Evolutionary conservation across 1,284 basidiomycete genomes (phyloP).

Genomic region (Fomitopsis pinicola): DNA sequence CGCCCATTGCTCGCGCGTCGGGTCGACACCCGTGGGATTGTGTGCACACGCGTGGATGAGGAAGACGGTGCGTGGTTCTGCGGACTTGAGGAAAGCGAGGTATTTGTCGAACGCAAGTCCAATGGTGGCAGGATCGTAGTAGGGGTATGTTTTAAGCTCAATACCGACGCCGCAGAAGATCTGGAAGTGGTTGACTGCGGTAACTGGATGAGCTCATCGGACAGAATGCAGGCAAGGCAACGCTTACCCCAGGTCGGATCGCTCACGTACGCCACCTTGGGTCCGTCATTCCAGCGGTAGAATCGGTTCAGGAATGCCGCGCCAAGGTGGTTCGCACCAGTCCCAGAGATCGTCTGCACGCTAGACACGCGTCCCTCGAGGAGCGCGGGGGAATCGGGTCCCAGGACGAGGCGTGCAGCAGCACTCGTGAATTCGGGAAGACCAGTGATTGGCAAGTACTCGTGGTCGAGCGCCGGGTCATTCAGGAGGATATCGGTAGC

Average conservation of each 20-base stretch:
- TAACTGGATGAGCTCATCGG: not conserved
- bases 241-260: slow-evolving; percentile 90
- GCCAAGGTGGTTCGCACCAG: slow-evolving; percentile 93
- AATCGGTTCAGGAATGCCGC: slow-evolving; percentile 86
- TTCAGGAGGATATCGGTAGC: slow-evolving; percentile 70
- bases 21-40: slow-evolving; percentile 95
- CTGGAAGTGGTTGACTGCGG: slow-evolving; percentile 82
- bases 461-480: slow-evolving; percentile 81
- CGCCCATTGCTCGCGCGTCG: slow-evolving; percentile 87
- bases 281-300: slow-evolving; percentile 53
- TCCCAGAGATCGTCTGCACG: slow-evolving; percentile 93
- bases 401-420: slow-evolving; percentile 82
- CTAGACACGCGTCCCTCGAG: slow-evolving; percentile 67
- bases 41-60: slow-evolving; percentile 93
- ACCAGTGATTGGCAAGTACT: slow-evolving; percentile 92
- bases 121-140: slow-evolving; percentile 89
- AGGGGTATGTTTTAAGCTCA: slow-evolving; percentile 78
- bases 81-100: slow-evolving; percentile 57
- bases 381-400: slow-evolving; percentile 69
- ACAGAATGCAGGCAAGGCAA: not conserved
- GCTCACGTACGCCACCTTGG: slow-evolving; percentile 75
- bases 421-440: slow-evolving; percentile 77
- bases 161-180: slow-evolving; percentile 87
- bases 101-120: slow-evolving; percentile 83
- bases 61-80: slow-evolving; percentile 78